Conservation (phyloP, 2,329 filamentous ascomycete genomes). For the Colletotrichum zoysiae region DNA sequence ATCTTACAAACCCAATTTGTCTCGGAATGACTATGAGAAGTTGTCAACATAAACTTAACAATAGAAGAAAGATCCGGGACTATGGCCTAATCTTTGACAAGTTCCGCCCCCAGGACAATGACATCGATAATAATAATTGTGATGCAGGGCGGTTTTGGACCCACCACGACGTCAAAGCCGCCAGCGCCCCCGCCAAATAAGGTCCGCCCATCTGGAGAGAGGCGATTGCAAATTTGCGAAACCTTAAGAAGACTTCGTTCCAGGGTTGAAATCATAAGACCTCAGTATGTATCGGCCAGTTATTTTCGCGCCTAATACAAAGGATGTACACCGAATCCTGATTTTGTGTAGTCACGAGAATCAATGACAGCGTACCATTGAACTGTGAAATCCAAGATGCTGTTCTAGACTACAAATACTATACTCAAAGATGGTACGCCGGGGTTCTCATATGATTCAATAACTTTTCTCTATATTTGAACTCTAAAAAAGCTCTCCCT, state of each 20-base stretch:
- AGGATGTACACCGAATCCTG: background rate
- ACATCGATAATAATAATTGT: background rate
- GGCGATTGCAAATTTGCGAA: slow-evolving; percentile 12
- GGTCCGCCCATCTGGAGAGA: slow-evolving; percentile 2
- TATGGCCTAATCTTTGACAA: background rate
- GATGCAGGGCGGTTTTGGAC: background rate
- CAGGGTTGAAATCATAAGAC: too few species aligned
- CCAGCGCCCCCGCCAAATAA: background rate
- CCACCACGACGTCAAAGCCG: background rate
- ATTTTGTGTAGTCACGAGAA: background rate
- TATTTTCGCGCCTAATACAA: fast-evolving
- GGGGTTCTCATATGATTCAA: fast-evolving
- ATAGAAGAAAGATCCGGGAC: fast-evolving
- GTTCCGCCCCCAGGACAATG: background rate
- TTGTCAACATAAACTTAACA: background rate
- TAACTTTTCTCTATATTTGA: background rate
- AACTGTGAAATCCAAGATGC: background rate
- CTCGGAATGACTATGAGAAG: background rate
- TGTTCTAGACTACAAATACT: background rate
- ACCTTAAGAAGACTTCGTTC: slow-evolving; percentile 5
- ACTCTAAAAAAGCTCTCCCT: background rate
- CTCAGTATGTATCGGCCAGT: background rate
- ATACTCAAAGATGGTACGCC: background rate
- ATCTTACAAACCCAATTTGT: background rate
- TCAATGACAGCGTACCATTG: background rate